Percentiles rank a stretch among this genome's conserved stretches.
These are phyloP conservation scores for Sphagnum fallax DNA, from an alignment of 228 moss, liverwort and hornwort genomes.

Conservation along the genomic window DNA sequence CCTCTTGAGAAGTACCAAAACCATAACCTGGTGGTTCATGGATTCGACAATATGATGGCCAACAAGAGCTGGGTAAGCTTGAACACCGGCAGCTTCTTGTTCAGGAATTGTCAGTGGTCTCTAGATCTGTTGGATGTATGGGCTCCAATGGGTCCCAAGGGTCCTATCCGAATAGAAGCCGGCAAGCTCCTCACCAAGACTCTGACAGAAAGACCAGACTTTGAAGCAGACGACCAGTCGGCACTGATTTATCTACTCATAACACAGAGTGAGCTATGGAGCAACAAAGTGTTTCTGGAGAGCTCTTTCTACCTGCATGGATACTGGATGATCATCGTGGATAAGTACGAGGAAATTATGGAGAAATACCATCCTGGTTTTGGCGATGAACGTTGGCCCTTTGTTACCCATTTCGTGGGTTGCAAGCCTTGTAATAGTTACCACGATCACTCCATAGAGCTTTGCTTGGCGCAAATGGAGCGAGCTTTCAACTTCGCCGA, in stretches of 20 bases:
- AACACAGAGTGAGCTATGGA: constrained; percentile 19
- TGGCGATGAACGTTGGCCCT: constrained; percentile 39
- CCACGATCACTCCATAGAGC: constrained; percentile 22
- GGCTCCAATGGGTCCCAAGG: constrained; percentile 44
- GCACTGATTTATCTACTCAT: constrained; percentile 31
- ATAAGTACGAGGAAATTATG: constrained; percentile 27
- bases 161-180: constrained; percentile 20
- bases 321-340: constrained; percentile 33
- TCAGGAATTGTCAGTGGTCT: constrained; percentile 40
- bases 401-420: constrained; percentile 37
- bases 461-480: constrained; percentile 31
- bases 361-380: constrained; percentile 25
- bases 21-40: constrained; percentile 35
- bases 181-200: constrained; percentile 28
- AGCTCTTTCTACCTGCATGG: constrained; percentile 32
- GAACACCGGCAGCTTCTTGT: constrained; percentile 36
- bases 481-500: constrained; percentile 38
- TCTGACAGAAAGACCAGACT: constrained; percentile 17
- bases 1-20: constrained; percentile 25
- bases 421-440: constrained; percentile 34
- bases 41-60: constrained; percentile 19
- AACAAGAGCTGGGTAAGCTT: constrained; percentile 29
- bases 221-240: constrained; percentile 40
- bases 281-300: constrained; percentile 23
- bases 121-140: constrained; percentile 32